Conservation (phyloP, 306 rosid species). For the Phaseolus lunatus region DNA sequence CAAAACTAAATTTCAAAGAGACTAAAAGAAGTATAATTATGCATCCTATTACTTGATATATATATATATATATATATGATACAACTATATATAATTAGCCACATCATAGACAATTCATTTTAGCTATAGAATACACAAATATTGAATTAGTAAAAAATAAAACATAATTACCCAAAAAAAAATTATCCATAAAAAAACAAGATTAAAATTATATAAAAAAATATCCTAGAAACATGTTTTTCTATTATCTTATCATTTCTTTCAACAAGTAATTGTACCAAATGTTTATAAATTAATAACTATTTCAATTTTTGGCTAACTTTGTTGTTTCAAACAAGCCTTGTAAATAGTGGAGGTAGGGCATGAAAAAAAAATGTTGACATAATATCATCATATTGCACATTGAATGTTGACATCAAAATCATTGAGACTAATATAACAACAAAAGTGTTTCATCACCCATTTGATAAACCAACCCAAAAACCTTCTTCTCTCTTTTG, state of each 20-base stretch:
- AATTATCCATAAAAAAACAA: neutral
- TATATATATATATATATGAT: no score
- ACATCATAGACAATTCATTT: no score
- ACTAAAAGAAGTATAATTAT: no score
- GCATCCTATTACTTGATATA: no score
- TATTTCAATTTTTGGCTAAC: neutral
- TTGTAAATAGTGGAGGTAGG: neutral
- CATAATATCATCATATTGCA: slow-evolving; percentile 50
- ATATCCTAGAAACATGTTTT: no score
- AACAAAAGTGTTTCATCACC: slow-evolving; percentile 17
- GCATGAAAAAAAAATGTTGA: slow-evolving; percentile 61
- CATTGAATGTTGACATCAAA: slow-evolving; percentile 55
- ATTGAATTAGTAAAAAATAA: neutral
- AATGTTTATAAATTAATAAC: no score
- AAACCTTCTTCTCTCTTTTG: neutral
- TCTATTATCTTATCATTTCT: no score
- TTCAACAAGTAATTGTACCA: no score
- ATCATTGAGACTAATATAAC: slow-evolving; percentile 29
- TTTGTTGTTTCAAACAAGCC: neutral
- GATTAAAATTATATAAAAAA: no score
- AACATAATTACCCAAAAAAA: neutral
- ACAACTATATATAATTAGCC: no score
- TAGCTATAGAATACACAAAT: no score
- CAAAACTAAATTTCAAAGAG: no score
- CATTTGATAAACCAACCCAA: neutral